These are phyloP conservation scores for Sporothrix euskadiensis DNA, from an alignment of 2,329 filamentous ascomycete species.

Conservation along the genomic window DNA sequence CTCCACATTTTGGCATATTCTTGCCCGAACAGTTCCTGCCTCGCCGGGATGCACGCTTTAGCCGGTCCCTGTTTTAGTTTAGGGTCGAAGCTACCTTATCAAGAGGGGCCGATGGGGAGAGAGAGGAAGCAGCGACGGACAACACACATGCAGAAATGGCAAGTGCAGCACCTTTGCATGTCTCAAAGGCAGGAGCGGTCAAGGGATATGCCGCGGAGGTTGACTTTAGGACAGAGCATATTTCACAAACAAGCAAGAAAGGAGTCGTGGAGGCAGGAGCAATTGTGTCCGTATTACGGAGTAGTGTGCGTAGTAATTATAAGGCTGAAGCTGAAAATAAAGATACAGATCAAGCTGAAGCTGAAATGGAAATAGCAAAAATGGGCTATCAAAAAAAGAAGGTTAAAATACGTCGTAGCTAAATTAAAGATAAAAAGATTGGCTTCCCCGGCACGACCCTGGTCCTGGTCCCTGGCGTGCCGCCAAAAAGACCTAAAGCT, in stretches of 20 bases:
- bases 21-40: not conserved
- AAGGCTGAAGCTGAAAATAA: not conserved
- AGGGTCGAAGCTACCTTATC: slow-evolving; percentile 6
- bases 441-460: not conserved
- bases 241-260: not conserved
- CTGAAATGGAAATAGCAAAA: not conserved
- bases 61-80: slow-evolving; percentile 16
- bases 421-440: not conserved
- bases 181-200: slow-evolving; percentile 10
- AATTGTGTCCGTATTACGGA: not conserved
- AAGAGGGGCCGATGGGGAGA: not conserved
- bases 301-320: not conserved
- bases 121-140: not conserved
- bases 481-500: not conserved
- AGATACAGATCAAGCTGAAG: not conserved
- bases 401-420: not conserved
- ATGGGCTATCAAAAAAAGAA: not conserved
- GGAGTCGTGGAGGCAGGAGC: not conserved
- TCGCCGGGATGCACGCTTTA: slow-evolving; percentile 16
- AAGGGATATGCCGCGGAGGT: not conserved
- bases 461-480: not conserved
- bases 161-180: not conserved
- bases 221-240: not conserved
- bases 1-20: not conserved
- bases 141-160: not conserved